Conservation (phyloP, 2,329 filamentous ascomycete species). For the Clarireedia sp. region DNA sequence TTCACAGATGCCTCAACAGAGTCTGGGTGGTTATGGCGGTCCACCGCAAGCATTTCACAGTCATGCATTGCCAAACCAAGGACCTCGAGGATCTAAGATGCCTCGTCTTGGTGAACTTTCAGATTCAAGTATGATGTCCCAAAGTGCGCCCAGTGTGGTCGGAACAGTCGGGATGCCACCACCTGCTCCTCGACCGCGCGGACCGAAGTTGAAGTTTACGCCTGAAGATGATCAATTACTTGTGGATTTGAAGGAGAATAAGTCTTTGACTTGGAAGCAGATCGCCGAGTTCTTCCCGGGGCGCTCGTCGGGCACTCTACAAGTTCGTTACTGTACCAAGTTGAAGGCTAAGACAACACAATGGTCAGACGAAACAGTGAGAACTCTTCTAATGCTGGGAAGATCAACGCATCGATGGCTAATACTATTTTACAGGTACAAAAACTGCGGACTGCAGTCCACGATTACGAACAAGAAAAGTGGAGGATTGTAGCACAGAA, state of each 20-base stretch:
- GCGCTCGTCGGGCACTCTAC: constrained; percentile 79
- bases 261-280: constrained; percentile 93
- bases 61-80: constrained; percentile 70
- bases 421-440: constrained; percentile 48
- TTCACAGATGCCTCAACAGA: constrained; percentile 49
- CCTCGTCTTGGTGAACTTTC: constrained; percentile 48
- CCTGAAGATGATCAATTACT: constrained; percentile 83
- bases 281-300: constrained; percentile 95
- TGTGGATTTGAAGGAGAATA: constrained; percentile 88
- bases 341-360: constrained; percentile 87
- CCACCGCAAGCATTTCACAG: constrained; percentile 52
- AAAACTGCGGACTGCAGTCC: constrained; percentile 67
- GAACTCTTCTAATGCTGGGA: constrained; percentile 27
- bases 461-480: constrained; percentile 84
- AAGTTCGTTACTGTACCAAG: constrained; percentile 93
- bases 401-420: constrained; percentile 14
- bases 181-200: constrained; percentile 71
- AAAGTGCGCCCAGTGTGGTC: constrained; percentile 71
- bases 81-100: constrained; percentile 56
- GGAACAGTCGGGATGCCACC: constrained; percentile 80
- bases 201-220: constrained; percentile 90
- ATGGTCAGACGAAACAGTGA: constrained; percentile 90
- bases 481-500: constrained; percentile 90
- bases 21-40: constrained; percentile 37
- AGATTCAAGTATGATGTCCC: constrained; percentile 36